Conservation (phyloP, 2,329 filamentous ascomycete species). For the Bipolaris zeicola region DNA sequence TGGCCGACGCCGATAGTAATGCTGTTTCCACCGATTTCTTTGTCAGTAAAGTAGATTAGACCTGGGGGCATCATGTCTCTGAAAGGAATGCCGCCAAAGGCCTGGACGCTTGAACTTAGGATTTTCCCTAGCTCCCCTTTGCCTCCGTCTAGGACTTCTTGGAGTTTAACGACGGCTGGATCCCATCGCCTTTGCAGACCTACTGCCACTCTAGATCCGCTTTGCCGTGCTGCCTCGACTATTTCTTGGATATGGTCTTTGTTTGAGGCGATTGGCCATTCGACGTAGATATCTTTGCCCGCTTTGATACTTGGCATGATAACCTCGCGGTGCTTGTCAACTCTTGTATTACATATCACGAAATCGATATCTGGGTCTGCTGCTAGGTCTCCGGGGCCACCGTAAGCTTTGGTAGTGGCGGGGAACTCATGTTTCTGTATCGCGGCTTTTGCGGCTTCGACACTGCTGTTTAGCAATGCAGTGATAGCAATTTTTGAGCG, state of each 20-base stretch:
- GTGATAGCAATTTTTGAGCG: constrained; percentile 50
- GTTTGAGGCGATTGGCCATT: constrained; percentile 55
- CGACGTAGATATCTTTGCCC: constrained; percentile 60
- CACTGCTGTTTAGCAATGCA: constrained; percentile 55
- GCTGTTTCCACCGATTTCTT: constrained; percentile 21
- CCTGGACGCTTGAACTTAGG: constrained; percentile 38
- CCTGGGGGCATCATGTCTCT: constrained; percentile 20
- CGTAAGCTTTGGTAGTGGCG: constrained; percentile 52
- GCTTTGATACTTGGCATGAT: constrained; percentile 56
- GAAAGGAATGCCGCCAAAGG: constrained; percentile 24
- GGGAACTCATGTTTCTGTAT: constrained; percentile 50
- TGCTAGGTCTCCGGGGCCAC: constrained; percentile 50
- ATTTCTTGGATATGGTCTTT: constrained; percentile 50
- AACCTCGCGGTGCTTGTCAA: constrained; percentile 59
- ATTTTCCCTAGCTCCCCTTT: constrained; percentile 51
- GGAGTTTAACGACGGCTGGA: constrained; percentile 50
- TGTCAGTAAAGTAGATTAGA: constrained; percentile 24
- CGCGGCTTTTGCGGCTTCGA: constrained; percentile 49
- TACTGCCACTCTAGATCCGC: constrained; percentile 52
- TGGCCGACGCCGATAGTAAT: constrained; percentile 26
- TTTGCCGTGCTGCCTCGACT: constrained; percentile 45
- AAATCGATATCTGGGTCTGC: constrained; percentile 39
- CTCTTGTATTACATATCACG: constrained; percentile 61
- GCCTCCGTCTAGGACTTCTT: constrained; percentile 47
- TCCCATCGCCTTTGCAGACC: constrained; percentile 54